These are phyloP conservation scores for Penicillium sp. DNA, from an alignment of 2,329 filamentous ascomycete species.

Conservation along the genomic window DNA sequence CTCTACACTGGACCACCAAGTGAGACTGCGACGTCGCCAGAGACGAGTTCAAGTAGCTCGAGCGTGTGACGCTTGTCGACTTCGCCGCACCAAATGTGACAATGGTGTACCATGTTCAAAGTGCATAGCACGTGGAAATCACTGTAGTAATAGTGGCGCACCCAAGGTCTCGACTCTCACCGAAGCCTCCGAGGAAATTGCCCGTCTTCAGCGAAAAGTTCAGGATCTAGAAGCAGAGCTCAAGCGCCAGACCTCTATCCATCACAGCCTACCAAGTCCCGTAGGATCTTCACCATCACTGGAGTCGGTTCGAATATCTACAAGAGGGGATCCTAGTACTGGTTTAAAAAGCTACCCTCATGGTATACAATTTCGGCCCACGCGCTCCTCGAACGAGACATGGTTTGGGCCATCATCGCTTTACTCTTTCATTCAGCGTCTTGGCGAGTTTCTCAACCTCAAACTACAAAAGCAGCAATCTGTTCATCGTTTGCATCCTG, in stretches of 20 bases:
- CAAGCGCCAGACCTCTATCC: not conserved
- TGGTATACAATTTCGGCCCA: not conserved
- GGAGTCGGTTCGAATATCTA: not conserved
- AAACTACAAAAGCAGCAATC: not conserved
- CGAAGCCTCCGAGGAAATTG: not conserved
- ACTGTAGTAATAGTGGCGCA: not conserved
- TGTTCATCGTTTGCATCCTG: not conserved
- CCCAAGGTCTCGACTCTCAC: not conserved
- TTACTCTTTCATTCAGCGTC: not conserved
- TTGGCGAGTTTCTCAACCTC: not conserved
- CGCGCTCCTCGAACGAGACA: not conserved
- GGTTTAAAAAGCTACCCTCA: not conserved
- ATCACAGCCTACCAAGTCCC: not conserved
- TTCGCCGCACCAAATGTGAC: conserved; percentile 11
- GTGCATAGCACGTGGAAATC: conserved; percentile 1
- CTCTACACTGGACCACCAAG: not conserved
- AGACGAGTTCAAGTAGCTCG: conserved; percentile 9
- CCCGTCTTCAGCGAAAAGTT: not conserved
- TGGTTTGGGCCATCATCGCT: not conserved
- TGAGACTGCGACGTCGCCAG: conserved; percentile 1
- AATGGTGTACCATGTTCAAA: conserved; percentile 10
- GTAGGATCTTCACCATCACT: not conserved
- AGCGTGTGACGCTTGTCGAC: conserved; percentile 9
- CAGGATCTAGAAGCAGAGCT: not conserved
- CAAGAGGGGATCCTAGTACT: not conserved